Conservation (phyloP, 805 yeast genomes). For the Ascoidea rubescens region DNA sequence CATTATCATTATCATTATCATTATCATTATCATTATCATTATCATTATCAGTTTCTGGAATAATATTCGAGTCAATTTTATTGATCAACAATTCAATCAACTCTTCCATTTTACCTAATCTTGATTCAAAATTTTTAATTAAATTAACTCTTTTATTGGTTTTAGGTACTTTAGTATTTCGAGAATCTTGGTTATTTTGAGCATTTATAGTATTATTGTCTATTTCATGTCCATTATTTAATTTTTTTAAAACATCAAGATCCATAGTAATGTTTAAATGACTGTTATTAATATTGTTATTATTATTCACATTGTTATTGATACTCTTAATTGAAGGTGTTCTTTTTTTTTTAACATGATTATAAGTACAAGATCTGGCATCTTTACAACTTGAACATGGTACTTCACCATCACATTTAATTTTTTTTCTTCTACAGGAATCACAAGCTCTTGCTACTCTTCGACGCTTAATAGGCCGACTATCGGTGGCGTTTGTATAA, state of each 20-base stretch:
- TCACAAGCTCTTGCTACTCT: constrained; percentile 31
- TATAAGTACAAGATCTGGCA: background rate
- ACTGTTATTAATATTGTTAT: too few relatives aligned
- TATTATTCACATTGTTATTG: too few relatives aligned
- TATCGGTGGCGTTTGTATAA: too few relatives aligned
- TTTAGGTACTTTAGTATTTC: background rate
- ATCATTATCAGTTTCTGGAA: background rate
- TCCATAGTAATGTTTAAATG: background rate
- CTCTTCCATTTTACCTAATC: background rate
- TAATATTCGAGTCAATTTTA: background rate
- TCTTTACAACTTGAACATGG: constrained; percentile 27
- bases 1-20: too few relatives aligned
- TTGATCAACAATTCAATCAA: background rate
- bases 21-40: too few relatives aligned
- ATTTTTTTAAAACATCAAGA: background rate
- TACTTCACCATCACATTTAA: constrained; percentile 27
- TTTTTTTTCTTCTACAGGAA: constrained; percentile 28
- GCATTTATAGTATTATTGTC: background rate
- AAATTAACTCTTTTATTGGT: too few relatives aligned
- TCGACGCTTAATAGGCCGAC: constrained; percentile 13
- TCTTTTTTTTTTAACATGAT: background rate
- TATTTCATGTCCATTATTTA: background rate
- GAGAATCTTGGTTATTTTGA: too few relatives aligned
- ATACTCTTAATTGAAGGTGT: background rate
- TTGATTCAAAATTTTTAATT: background rate